Percentiles rank a stretch among this genome's conserved stretches.
Evolutionary conservation across 805 yeast species (phyloP).

Genomic region (Ogataea siamensis): DNA sequence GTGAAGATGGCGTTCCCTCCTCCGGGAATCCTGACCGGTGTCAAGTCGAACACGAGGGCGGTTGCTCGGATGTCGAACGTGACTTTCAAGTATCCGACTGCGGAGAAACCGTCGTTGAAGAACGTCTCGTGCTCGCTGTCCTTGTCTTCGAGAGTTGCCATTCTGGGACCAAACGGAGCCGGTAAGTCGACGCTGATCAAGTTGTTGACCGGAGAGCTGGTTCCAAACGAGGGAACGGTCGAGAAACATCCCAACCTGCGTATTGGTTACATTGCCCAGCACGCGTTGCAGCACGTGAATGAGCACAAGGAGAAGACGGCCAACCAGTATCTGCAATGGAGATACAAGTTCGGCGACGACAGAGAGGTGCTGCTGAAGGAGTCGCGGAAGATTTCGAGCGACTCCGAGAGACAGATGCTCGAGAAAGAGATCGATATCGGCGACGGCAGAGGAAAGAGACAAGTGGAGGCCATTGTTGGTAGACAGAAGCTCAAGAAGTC

Average conservation of each 20-base stretch:
- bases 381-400: conserved; percentile 77
- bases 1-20: conserved; percentile 98
- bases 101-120: conserved; percentile 73
- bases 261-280: conserved; percentile 98
- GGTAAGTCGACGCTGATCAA: conserved; percentile 97
- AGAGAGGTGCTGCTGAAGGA: conserved; percentile 94
- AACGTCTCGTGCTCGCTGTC: conserved; percentile 89
- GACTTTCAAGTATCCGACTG: conserved; percentile 88
- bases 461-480: conserved; percentile 92
- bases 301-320: conserved; percentile 97
- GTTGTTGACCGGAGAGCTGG: conserved; percentile 85
- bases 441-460: conserved; percentile 84
- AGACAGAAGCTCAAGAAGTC: conserved; percentile 95
- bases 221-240: conserved; percentile 83
- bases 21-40: conserved; percentile 97
- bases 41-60: conserved; percentile 89
- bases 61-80: conserved; percentile 73
- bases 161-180: conserved; percentile 98
- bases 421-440: conserved; percentile 71
- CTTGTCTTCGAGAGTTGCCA: conserved; percentile 93
- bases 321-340: conserved; percentile 97
- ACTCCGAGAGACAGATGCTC: conserved; percentile 73
- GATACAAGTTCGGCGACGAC: conserved; percentile 96
- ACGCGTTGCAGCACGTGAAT: conserved; percentile 95
- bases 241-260: conserved; percentile 98